phyloP scores from a whole-genome alignment of 2,329 filamentous ascomycete genomes.

The Fusarium dlaminii region DNA sequence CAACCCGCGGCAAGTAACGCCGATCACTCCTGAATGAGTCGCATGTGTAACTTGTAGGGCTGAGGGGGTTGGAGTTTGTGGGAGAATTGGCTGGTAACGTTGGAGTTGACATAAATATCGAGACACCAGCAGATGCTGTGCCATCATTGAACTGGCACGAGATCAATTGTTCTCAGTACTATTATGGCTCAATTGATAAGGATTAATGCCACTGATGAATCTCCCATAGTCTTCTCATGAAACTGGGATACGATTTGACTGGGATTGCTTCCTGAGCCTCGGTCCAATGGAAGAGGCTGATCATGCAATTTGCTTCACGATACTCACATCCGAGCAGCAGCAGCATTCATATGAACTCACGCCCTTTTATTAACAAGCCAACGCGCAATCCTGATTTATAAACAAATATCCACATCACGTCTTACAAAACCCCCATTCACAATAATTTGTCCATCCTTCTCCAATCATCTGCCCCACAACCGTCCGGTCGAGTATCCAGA shows the following conservation, averaged over 20 bases:
- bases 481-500: background rate
- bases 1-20: background rate
- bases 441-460: background rate
- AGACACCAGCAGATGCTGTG: background rate
- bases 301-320: background rate
- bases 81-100: background rate
- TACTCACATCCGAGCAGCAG: background rate
- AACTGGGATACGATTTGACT: accelerated
- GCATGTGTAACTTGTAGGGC: background rate
- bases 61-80: background rate
- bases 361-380: background rate
- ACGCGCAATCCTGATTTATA: background rate
- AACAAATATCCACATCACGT: background rate
- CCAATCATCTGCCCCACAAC: background rate
- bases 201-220: accelerated
- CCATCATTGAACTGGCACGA: background rate
- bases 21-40: background rate
- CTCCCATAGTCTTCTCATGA: accelerated
- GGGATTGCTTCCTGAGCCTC: background rate
- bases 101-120: background rate
- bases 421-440: background rate
- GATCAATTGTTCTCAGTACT: background rate
- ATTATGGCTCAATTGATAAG: background rate
- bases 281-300: background rate
- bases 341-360: background rate